Evolutionary conservation across 495 filamentous ascomycete genomes (phyloP), one percentile per base, ranked within the genome.

Genomic region (Geoglossum glabrum): DNA sequence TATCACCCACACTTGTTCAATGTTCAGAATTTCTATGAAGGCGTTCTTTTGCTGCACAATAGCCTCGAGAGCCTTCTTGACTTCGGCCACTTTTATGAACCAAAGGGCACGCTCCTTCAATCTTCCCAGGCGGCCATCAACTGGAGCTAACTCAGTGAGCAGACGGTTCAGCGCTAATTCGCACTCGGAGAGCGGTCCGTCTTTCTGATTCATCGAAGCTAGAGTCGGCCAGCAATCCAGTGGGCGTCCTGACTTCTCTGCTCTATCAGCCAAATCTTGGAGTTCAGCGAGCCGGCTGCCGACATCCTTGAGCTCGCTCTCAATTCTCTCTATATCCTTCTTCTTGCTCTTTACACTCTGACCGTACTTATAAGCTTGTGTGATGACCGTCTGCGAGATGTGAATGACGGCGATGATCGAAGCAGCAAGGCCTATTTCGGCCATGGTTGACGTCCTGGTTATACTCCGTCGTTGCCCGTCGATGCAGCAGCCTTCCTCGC

Each of bases 381-480:
- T 31, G 26, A 31, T 34, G 19, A 59, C 45, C 11, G 0, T 34
- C 23, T 1, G 46, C 15, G 57, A 30, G 10, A 59, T 31, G 26
- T 59, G 23, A 33, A 59, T 10, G 7, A 59, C 23, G 21, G 57
- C 30, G 23, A 33, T 36, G n/a, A 59, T 58, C 19, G 36, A 47
- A 15, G 56, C 25, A 3, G 31, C 56, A 23, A 45, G 25, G 1
- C 56, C 25, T 36, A 58, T 5, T 15, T 15, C 36, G 11, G 7
- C 56, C 33, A 58, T 58, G 13, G 36, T 15, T 5, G 17, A 40
- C n/a, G n/a, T n/a, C n/a, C n/a, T n/a, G n/a, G n/a, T n/a, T n/a
- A n/a, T n/a, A n/a, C n/a, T n/a, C n/a, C n/a, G n/a, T n/a, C n/a
- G n/a, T n/a, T n/a, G n/a, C n/a, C n/a, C n/a, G n/a, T n/a, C n/a